Conservation (phyloP, 208 protist genomes). For the Lotmaria passim region DNA sequence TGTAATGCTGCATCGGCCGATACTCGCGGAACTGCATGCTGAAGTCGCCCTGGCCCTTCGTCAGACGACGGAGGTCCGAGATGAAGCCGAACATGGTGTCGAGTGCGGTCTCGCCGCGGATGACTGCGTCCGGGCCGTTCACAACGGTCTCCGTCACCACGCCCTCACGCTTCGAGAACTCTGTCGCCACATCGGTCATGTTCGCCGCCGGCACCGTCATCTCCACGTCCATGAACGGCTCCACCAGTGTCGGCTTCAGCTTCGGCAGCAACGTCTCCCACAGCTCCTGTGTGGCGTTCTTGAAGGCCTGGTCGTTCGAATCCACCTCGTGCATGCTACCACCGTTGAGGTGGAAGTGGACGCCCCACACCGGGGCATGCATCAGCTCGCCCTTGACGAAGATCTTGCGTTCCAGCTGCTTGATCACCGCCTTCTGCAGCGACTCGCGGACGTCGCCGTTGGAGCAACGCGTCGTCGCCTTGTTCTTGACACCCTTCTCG, state of each 20-base stretch:
- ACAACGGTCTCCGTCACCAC: slow-evolving; percentile 87
- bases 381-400: slow-evolving; percentile 95
- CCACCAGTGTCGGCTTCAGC: slow-evolving; percentile 93
- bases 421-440: slow-evolving; percentile 92
- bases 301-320: slow-evolving; percentile 98
- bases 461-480: slow-evolving; percentile 84
- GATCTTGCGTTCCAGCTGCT: slow-evolving; percentile 92
- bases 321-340: slow-evolving; percentile 98
- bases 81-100: slow-evolving; percentile 96
- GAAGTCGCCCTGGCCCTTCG: slow-evolving; percentile 93
- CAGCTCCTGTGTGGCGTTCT: slow-evolving; percentile 93
- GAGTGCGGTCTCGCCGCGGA: slow-evolving; percentile 89
- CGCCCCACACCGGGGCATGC: slow-evolving; percentile 95
- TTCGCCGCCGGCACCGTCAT: slow-evolving; percentile 86
- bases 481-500: slow-evolving; percentile 91
- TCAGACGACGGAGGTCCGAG: slow-evolving; percentile 89
- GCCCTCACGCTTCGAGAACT: slow-evolving; percentile 90
- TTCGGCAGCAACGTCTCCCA: slow-evolving; percentile 94
- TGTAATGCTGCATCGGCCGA: slow-evolving; percentile 88
- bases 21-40: slow-evolving; percentile 95
- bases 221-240: slow-evolving; percentile 98
- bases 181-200: slow-evolving; percentile 88
- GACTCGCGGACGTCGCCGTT: slow-evolving; percentile 96
- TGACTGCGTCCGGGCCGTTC: slow-evolving; percentile 82
- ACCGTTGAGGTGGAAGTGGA: slow-evolving; percentile 96